Evolutionary conservation across 768 basidiomycete genomes (phyloP).

Genomic region (Boletus insuetus): DNA sequence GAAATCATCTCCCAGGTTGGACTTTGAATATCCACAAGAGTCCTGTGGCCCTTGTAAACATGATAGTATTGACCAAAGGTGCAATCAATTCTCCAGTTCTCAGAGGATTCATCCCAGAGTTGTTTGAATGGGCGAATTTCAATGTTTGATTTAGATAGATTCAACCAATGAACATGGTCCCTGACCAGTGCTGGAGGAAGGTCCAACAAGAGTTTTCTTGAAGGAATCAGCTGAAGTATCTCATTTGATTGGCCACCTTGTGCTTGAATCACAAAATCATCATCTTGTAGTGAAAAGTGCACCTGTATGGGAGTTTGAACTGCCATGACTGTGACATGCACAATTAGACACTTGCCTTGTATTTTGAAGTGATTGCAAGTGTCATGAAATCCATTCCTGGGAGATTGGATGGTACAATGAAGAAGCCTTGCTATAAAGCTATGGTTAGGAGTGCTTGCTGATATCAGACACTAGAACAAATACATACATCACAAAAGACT

Average conservation of each 20-base stretch:
- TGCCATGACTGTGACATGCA: neutral
- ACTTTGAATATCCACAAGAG: constrained; percentile 17
- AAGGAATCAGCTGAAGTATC: constrained; percentile 20
- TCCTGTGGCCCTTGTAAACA: neutral
- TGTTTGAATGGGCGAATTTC: constrained; percentile 16
- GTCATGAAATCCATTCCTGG: neutral
- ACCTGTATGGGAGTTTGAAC: constrained; percentile 13
- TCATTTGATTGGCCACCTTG: neutral
- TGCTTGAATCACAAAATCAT: constrained; percentile 6
- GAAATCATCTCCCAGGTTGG: neutral
- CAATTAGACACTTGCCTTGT: no score
- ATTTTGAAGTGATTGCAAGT: neutral
- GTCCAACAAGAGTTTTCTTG: constrained; percentile 14
- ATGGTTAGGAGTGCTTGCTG: no score
- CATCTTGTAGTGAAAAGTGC: constrained; percentile 8
- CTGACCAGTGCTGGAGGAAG: constrained; percentile 16
- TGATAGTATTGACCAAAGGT: neutral
- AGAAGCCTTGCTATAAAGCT: neutral
- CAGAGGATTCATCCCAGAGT: constrained; percentile 16
- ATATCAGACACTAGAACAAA: no score
- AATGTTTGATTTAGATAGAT: constrained; percentile 11
- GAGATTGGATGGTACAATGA: neutral
- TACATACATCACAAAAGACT: neutral
- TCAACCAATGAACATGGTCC: constrained; percentile 24
- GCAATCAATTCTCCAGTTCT: constrained; percentile 19